A percentile compares a stretch with the other conserved stretches of the same genome.
Evolutionary conservation across 2,329 filamentous ascomycete species (phyloP).

Genomic region (Parasarocladium wereldwijsianum): DNA sequence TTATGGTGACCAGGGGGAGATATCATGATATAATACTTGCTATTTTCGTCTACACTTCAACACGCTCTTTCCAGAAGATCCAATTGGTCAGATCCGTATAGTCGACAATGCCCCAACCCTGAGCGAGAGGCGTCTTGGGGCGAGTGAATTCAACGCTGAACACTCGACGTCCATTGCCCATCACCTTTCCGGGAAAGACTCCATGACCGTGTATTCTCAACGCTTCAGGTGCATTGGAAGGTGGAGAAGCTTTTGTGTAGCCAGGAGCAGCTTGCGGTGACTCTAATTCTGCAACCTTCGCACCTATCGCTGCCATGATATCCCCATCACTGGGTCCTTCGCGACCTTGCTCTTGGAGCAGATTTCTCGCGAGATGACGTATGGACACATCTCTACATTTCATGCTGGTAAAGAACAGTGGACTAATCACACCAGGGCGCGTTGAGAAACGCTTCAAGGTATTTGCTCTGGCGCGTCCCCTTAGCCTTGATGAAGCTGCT

Average conservation of each 20-base stretch:
- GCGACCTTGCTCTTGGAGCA: conserved; percentile 3
- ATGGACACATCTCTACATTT: conserved; percentile 4
- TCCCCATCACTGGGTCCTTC: conserved; percentile 5
- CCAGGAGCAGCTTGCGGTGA: background rate
- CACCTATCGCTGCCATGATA: conserved; percentile 3
- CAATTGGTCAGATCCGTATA: conserved; percentile 1
- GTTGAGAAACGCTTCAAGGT: conserved; percentile 5
- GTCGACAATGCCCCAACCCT: conserved; percentile 4
- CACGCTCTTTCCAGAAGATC: conserved; percentile 1
- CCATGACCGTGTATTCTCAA: background rate
- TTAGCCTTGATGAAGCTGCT: conserved; percentile 1
- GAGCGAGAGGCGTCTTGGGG: background rate
- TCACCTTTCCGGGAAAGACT: conserved; percentile 1
- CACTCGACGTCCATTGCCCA: background rate
- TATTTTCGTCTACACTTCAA: conserved; percentile 4
- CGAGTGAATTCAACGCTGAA: conserved; percentile 1
- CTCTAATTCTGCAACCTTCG: conserved; percentile 2
- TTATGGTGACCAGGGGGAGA: too few species aligned
- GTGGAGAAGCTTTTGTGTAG: background rate
- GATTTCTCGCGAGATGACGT: background rate
- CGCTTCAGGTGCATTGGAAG: background rate
- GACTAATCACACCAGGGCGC: conserved; percentile 1
- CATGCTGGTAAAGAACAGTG: conserved; percentile 2
- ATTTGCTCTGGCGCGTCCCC: background rate
- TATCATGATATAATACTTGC: too few species aligned